Base-by-base conservation (phyloP, 345 rosid species). In the Adansonia digitata region DNA sequence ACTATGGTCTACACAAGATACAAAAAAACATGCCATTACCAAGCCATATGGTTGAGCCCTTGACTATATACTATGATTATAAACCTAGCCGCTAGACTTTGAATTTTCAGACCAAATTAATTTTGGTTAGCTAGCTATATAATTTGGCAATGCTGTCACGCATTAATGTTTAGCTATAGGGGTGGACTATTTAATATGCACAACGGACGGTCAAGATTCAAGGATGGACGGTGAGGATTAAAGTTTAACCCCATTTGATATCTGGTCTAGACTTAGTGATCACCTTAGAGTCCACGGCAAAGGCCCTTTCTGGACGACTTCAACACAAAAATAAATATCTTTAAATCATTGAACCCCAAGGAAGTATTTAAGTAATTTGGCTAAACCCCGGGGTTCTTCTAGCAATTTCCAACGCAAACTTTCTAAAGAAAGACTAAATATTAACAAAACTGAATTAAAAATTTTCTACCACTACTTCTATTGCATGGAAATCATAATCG, bases 271-370 rank as follows among this genome's bases (percentile, higher is more conserved):
- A 48, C 57, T 48, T 29, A 26, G 9, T 24, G 13, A 5, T 22
- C 76, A 2, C 2, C 68, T 42, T 57, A 59, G 31, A 4, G 29
- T 43, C 68, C 69, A 73, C 18, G 69, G 55, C 67, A 42, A 73
- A 27, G 29, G 18, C 35, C 6, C 26, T 5, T 18, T 29, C 60
- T 29, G 24, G 18, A 18, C 40, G 14, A 11, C 24, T 6, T 17
- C 1, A 17, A 5, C 13, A 8, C 67, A n/a, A 31, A 31, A 17
- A 4, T 57, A 72, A 72, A 46, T 17, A 46, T 73, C 74, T 27
- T 49, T 60, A 57, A 74, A 71, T 79, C 72, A 79, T 71, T 69
- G 80, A 26, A 71, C 37, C 24, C 12, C 14, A 20, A 15, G 52
- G 68, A 3, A 22, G 15, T 63, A 20, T 60, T 29, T 55, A 31